Conservation (phyloP, 129 eudicot genomes). For the Rutidosis leptorrhynchoides region DNA sequence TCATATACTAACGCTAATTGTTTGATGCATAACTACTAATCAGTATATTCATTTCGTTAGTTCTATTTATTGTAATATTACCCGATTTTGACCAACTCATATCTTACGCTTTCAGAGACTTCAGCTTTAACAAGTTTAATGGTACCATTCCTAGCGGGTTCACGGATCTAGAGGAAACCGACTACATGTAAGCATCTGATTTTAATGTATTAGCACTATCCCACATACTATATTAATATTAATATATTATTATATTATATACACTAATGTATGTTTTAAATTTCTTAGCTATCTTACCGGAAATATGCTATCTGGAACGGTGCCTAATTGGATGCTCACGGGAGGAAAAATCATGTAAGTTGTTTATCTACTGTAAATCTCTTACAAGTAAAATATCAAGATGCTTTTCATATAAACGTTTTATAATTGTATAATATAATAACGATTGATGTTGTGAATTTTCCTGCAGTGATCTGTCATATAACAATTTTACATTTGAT, state of each 20-base stretch:
- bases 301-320: conserved; percentile 43
- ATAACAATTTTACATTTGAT: conserved; percentile 44
- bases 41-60: not conserved
- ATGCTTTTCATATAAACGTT: not conserved
- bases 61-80: not conserved
- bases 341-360: conserved; percentile 37
- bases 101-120: conserved; percentile 39
- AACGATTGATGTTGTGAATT: not conserved
- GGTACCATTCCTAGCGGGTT: conserved; percentile 38
- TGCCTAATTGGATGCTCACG: conserved; percentile 45
- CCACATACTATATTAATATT: not conserved
- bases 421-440: not conserved
- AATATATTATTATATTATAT: no score
- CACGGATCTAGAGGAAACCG: conserved; percentile 3
- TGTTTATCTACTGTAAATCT: conserved; percentile 20
- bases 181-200: conserved; percentile 34
- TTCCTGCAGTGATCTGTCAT: conserved; percentile 45
- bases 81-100: not conserved
- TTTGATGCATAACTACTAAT: not conserved
- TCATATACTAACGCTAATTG: not conserved
- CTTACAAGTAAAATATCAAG: conserved; percentile 7
- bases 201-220: not conserved
- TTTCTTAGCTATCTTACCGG: conserved; percentile 49
- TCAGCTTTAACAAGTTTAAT: conserved; percentile 47
- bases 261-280: conserved; percentile 15